Conservation (phyloP, 2,329 filamentous ascomycete genomes). For the Grosmannia penicillata region DNA sequence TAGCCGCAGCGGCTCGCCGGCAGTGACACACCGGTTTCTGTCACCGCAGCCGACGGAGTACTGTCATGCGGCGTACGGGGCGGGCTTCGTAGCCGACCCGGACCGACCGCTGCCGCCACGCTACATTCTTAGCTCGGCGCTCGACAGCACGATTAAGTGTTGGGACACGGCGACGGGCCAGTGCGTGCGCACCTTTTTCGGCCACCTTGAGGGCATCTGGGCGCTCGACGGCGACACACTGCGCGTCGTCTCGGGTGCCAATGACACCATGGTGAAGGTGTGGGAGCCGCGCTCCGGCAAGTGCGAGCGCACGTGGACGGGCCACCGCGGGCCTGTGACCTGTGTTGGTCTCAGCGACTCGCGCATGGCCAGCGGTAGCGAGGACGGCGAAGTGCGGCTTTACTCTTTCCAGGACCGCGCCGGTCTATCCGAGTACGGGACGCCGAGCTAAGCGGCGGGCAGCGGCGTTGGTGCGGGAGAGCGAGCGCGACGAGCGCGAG, state of each 20-base stretch:
- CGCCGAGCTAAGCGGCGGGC: constrained; percentile 24
- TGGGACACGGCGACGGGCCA: constrained; percentile 78
- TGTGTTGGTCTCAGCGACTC: constrained; percentile 86
- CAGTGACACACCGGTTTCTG: constrained; percentile 5
- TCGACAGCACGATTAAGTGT: constrained; percentile 81
- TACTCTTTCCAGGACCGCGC: constrained; percentile 53
- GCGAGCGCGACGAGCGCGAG: too few relatives aligned
- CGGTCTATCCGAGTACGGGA: constrained; percentile 31
- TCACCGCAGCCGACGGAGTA: constrained; percentile 11
- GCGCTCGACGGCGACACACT: constrained; percentile 34
- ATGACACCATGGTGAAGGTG: constrained; percentile 87
- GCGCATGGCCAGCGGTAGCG: constrained; percentile 78
- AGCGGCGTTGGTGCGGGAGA: too few relatives aligned
- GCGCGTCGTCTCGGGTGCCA: constrained; percentile 74
- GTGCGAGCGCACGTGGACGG: constrained; percentile 84
- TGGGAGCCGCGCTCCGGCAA: constrained; percentile 90
- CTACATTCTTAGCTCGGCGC: constrained; percentile 84
- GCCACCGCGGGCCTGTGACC: constrained; percentile 80
- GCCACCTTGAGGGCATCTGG: constrained; percentile 94
- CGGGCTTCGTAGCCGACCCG: constrained; percentile 44
- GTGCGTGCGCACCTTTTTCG: constrained; percentile 87
- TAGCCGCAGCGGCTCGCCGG: constrained; percentile 17
- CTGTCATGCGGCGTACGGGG: constrained; percentile 40
- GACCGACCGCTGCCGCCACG: constrained; percentile 61
- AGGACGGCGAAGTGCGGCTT: constrained; percentile 81